Percentiles rank a stretch among this genome's conserved stretches.
Conservation (phyloP, 441 rosid genomes). For the Francoa sonchifolia region DNA sequence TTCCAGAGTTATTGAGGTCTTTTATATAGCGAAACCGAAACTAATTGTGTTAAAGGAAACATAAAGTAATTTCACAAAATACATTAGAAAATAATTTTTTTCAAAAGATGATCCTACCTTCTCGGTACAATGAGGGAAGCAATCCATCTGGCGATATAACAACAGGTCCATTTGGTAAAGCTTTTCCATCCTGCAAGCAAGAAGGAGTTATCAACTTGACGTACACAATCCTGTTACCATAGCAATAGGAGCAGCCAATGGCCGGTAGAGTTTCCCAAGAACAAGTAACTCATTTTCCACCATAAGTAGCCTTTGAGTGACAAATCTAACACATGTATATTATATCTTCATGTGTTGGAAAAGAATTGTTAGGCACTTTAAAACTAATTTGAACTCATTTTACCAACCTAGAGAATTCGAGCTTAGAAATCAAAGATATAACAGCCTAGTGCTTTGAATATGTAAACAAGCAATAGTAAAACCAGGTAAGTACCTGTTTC, state of each 20-base stretch:
- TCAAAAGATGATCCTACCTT: constrained; percentile 36
- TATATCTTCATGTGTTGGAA: too few relatives aligned
- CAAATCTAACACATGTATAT: too few relatives aligned
- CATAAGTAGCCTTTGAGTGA: too few relatives aligned
- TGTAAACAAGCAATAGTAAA: not conserved
- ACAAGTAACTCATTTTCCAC: not conserved
- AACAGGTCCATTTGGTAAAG: constrained; percentile 73
- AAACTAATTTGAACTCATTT: too few relatives aligned
- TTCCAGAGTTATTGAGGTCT: too few relatives aligned
- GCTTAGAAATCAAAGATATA: not conserved
- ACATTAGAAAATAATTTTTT: too few relatives aligned
- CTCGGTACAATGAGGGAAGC: constrained; percentile 76
- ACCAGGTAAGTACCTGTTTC: constrained; percentile 45
- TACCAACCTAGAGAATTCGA: constrained; percentile 2
- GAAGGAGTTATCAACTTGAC: constrained; percentile 7
- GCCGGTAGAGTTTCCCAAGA: not conserved
- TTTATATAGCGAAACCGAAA: too few relatives aligned
- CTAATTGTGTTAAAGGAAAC: too few relatives aligned
- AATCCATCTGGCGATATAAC: constrained; percentile 85
- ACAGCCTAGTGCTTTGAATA: not conserved
- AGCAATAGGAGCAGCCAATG: too few relatives aligned
- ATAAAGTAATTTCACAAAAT: too few relatives aligned
- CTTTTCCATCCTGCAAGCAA: constrained; percentile 64
- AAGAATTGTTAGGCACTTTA: too few relatives aligned
- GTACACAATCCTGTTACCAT: not conserved